phyloP scores from a whole-genome alignment of 805 yeast species.

The Yarrowia sp. region DNA sequence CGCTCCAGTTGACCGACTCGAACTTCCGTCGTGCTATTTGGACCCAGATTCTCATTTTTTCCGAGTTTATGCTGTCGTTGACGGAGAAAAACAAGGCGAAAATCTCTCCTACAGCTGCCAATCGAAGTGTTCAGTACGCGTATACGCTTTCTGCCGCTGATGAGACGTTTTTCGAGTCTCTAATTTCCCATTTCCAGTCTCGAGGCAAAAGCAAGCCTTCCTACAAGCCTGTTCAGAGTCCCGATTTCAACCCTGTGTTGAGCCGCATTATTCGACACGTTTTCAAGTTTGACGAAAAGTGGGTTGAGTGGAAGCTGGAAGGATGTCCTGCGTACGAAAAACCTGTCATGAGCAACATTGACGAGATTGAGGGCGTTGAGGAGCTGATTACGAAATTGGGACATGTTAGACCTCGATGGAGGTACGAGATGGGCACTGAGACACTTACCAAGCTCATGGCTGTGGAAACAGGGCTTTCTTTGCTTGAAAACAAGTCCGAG shows the following conservation, averaged over 20 bases:
- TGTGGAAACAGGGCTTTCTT: slow-evolving; percentile 41
- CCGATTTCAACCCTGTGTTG: neutral
- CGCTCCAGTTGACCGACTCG: slow-evolving; percentile 36
- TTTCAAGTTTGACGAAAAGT: slow-evolving; percentile 31
- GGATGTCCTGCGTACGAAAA: slow-evolving; percentile 35
- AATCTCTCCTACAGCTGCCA: slow-evolving; percentile 15
- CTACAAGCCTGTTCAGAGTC: neutral
- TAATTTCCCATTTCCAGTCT: neutral
- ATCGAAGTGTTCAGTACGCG: slow-evolving; percentile 32
- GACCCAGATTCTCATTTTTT: slow-evolving; percentile 34
- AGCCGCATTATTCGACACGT: neutral
- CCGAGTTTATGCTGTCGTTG: slow-evolving; percentile 33
- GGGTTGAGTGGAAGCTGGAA: slow-evolving; percentile 39
- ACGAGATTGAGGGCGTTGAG: slow-evolving; percentile 17
- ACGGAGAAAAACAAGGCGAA: slow-evolving; percentile 27
- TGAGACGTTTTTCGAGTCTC: slow-evolving; percentile 28
- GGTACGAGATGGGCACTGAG: slow-evolving; percentile 37
- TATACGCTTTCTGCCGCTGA: slow-evolving; percentile 29
- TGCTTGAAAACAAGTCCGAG: slow-evolving; percentile 29
- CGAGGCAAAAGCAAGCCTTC: neutral
- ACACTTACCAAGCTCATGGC: slow-evolving; percentile 41
- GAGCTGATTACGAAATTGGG: slow-evolving; percentile 21
- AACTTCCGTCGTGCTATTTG: slow-evolving; percentile 35
- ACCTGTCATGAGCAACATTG: slow-evolving; percentile 25
- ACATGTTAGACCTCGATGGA: slow-evolving; percentile 32